phyloP scores from a whole-genome alignment of 176 grass and related monocot species.

The Triticum timopheevii region DNA sequence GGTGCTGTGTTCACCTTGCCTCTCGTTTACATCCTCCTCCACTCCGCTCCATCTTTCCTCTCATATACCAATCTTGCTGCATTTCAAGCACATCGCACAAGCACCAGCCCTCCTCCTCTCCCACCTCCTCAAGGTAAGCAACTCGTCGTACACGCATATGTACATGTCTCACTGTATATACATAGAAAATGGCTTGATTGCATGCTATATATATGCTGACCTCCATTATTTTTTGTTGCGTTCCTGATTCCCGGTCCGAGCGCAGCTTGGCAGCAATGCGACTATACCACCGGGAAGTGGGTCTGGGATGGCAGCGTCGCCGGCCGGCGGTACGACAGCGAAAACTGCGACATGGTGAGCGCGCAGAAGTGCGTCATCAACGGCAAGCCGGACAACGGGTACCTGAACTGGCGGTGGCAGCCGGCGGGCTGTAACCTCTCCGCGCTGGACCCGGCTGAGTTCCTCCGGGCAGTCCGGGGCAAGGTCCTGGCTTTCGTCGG shows the following conservation, averaged over 20 bases:
- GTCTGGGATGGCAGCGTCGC: slow-evolving; percentile 10
- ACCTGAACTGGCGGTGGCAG: slow-evolving; percentile 42
- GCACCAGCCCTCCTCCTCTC: background rate
- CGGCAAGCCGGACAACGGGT: slow-evolving; percentile 39
- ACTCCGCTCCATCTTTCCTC: background rate
- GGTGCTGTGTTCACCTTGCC: background rate
- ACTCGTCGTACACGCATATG: no score
- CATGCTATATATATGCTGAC: background rate
- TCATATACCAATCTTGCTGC: background rate
- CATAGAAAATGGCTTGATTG: background rate
- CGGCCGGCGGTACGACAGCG: slow-evolving; percentile 36
- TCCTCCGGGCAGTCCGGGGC: background rate
- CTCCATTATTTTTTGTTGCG: background rate
- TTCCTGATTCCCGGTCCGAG: no score
- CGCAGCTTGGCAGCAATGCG: slow-evolving; percentile 16
- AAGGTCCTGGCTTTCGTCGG: slow-evolving; percentile 31
- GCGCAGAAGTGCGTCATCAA: slow-evolving; percentile 40
- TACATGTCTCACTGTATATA: background rate
- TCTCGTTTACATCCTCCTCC: background rate
- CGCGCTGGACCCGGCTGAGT: slow-evolving; percentile 11
- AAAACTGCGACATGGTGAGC: slow-evolving; percentile 33
- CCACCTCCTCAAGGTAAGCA: slow-evolving; percentile 11
- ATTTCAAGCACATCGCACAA: background rate
- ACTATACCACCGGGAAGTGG: slow-evolving; percentile 5
- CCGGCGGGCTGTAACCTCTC: slow-evolving; percentile 6